phyloP scores from a whole-genome alignment of 768 basidiomycete genomes.

The Mycena filopes region DNA sequence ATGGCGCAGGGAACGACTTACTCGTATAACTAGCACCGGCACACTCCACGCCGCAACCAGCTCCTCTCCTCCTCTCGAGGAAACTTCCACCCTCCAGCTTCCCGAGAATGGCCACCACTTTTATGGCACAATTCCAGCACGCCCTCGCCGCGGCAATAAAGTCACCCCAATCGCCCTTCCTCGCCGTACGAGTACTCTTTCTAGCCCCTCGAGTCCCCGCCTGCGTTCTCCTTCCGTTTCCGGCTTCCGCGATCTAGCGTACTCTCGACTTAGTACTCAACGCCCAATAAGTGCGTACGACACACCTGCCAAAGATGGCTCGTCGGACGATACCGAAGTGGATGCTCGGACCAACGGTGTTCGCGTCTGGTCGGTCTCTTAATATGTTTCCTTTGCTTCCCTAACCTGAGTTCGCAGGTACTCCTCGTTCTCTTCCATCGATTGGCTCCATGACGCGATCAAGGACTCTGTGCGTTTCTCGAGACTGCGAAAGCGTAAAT shows the following conservation, averaged over 20 bases:
- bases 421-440: slow-evolving; percentile 89
- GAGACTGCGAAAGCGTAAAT: slow-evolving; percentile 74
- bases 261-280: slow-evolving; percentile 55
- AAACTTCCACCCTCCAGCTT: slow-evolving; percentile 49
- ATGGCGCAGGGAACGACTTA: slow-evolving; percentile 70
- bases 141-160: slow-evolving; percentile 40
- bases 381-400: not conserved
- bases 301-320: slow-evolving; percentile 52
- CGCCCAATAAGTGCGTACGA: slow-evolving; percentile 84
- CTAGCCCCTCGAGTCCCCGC: slow-evolving; percentile 48
- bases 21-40: slow-evolving; percentile 59
- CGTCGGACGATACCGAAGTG: slow-evolving; percentile 54
- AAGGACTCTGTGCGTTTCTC: slow-evolving; percentile 90
- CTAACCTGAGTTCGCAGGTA: slow-evolving; percentile 49
- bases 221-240: slow-evolving; percentile 48
- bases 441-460: slow-evolving; percentile 97
- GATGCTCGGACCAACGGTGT: slow-evolving; percentile 85
- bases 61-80: slow-evolving; percentile 37
- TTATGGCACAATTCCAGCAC: slow-evolving; percentile 68
- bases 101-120: slow-evolving; percentile 42
- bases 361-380: slow-evolving; percentile 69
- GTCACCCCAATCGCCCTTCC: slow-evolving; percentile 43
- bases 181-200: slow-evolving; percentile 45
- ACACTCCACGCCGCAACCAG: slow-evolving; percentile 29
- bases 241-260: slow-evolving; percentile 51